Base-by-base conservation (phyloP, 1,139 yeast genomes). In the Hyphopichia buzzinii region DNA sequence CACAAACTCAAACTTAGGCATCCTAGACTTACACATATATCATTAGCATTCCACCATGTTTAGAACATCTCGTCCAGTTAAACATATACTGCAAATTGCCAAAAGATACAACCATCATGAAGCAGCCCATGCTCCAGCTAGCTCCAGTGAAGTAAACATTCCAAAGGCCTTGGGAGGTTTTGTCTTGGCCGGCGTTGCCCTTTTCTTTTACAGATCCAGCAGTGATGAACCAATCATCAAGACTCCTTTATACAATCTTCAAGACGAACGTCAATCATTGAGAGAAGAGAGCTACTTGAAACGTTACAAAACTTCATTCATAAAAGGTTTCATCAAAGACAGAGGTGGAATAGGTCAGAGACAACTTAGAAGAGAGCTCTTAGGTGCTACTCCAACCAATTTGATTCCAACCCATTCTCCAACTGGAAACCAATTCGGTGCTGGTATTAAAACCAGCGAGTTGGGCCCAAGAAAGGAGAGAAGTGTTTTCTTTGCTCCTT, bases 381-480 rank as follows among this genome's bases (percentile, higher is more conserved):
- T 56, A 43, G 55, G 57, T 14, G 55, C 61, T 8, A 47, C 59
- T 8, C 64, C 73, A 26, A 55, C 61, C 30, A 60, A 50, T 31
- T 54, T 68, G 43, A 69, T 71, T 45, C 70, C 70, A 31, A 55
- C 74, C n/a, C 74, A 67, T 47, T 67, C 76, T 14, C 64, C 74
- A 12, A 55, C 42, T 42, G 72, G 72, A 14, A 46, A 53, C 39
- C 72, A 68, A 50, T 70, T 62, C 45, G 77, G 77, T 40, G 71
- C 69, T 29, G 75, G 76, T 43, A 69, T 71, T 38, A 67, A 68
- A 51, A 64, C 71, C 33, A 63, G 57, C 48, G 52, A 59, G 40
- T 65, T 71, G 52, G 76, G 76, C 22, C 75, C 76, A 35, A 68
- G 77, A 62, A 69, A 53, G 51, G 74, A 69, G 50, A 62, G 69